Base-by-base conservation (phyloP, 345 rosid species). In the Luvunga scandens region DNA sequence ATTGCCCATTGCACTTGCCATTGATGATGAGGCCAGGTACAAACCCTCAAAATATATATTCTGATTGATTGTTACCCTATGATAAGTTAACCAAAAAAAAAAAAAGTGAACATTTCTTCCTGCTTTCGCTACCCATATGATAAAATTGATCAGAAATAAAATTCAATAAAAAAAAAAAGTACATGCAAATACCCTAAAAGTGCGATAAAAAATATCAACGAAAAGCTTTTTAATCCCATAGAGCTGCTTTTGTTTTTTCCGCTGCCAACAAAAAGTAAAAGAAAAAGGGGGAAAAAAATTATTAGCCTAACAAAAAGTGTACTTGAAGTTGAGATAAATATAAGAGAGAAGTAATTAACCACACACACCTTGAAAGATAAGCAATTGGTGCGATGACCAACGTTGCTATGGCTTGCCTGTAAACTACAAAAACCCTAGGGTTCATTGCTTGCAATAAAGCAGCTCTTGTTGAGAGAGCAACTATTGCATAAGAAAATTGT, bases 401-500 rank as follows among this genome's bases (percentile, higher is more conserved):
- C 38, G 89, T 77, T 48, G 91, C 88, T 0, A 82, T 42, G 73
- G 78, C 85, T 70, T 85, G 88, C 57, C 91, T 77, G 64, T 88
- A 88, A 56, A 86, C 79, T 18, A 85, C 76, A 61, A 82, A 84
- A 3, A 88, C 86, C 16, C 84, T 68, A 4, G 91, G 87, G 71
- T 77, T 86, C 84, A 82, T 73, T 31, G 89, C 91, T 45, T 79
- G 81, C 8, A 84, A 9, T 14, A 88, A 77, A 61, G 87, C 85
- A 33, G 84, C 88, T 76, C 87, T 86, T 4, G 76, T 66, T 36
- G 70, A 24, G 38, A 88, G 89, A 56, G 82, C 16, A 14, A 75
- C 77, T 1, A 60, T 69, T 57, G 89, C 82, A 53, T 83, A 85
- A 24, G 42, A 30, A 65, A 85, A 82, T 50, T 88, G 87, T 61